These are phyloP conservation scores for Selaginella tamariscina DNA, from an alignment of 75 land plant species.

Conservation along the genomic window DNA sequence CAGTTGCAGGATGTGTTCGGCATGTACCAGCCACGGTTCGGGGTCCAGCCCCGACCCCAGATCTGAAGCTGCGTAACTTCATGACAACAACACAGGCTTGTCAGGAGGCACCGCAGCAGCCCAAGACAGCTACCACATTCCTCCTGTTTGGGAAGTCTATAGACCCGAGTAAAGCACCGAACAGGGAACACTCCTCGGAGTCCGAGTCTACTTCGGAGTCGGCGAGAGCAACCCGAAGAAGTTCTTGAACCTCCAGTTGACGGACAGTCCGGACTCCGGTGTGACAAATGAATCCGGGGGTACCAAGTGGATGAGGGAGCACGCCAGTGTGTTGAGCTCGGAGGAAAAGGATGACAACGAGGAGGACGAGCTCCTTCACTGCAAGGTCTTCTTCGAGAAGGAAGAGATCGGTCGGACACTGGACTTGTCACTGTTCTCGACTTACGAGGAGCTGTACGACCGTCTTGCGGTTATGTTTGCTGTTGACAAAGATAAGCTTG, in stretches of 20 bases:
- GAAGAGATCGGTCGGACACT: slow-evolving; percentile 7
- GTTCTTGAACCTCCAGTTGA: neutral
- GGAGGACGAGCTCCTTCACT: neutral
- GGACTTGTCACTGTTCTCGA: neutral
- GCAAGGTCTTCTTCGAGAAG: slow-evolving; percentile 5
- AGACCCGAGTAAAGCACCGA: slow-evolving; percentile 25
- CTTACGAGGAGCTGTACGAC: slow-evolving; percentile 4
- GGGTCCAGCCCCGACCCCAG: slow-evolving; percentile 14
- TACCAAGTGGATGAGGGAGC: neutral
- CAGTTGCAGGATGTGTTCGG: slow-evolving; percentile 39
- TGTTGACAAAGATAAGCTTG: neutral
- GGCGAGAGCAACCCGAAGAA: neutral
- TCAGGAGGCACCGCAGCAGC: slow-evolving; percentile 20
- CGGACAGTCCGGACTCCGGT: neutral
- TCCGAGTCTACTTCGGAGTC: neutral
- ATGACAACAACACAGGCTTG: slow-evolving; percentile 33
- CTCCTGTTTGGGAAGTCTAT: slow-evolving; percentile 77
- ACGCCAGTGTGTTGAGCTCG: neutral
- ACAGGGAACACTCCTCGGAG: neutral
- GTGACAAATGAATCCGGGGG: neutral
- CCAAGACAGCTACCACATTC: slow-evolving; percentile 25
- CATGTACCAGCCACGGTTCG: slow-evolving; percentile 14
- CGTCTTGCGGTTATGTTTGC: neutral
- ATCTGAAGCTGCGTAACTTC: slow-evolving; percentile 17
- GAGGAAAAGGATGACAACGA: neutral